phyloP scores from a whole-genome alignment of 2,329 filamentous ascomycete genomes.

The Xylariaceae sp. region DNA sequence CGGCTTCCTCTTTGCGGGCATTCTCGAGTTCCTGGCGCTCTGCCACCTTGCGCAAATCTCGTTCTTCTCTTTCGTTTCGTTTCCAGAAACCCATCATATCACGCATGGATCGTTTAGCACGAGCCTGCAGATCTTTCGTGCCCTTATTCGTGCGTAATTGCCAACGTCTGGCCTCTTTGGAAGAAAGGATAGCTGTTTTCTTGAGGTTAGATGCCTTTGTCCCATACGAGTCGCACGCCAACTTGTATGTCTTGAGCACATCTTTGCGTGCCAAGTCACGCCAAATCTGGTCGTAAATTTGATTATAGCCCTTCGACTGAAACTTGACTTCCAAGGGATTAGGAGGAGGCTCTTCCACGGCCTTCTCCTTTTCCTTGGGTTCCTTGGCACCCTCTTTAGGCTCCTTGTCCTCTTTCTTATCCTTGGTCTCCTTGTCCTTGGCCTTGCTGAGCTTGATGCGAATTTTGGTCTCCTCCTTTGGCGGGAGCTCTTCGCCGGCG shows the following conservation, averaged over 20 bases:
- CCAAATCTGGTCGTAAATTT: slow-evolving; percentile 97
- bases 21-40: slow-evolving; percentile 96
- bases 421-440: slow-evolving; percentile 37
- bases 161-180: slow-evolving; percentile 96
- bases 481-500: slow-evolving; percentile 66
- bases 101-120: slow-evolving; percentile 96
- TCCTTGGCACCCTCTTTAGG: slow-evolving; percentile 44
- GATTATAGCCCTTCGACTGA: slow-evolving; percentile 88
- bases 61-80: slow-evolving; percentile 94
- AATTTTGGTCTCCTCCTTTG: slow-evolving; percentile 54
- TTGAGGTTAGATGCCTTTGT: slow-evolving; percentile 93
- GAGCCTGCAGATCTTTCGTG: slow-evolving; percentile 92
- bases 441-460: slow-evolving; percentile 54
- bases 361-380: slow-evolving; percentile 38
- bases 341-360: slow-evolving; percentile 30
- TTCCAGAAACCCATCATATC: slow-evolving; percentile 99
- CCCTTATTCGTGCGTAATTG: slow-evolving; percentile 97
- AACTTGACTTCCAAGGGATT: slow-evolving; percentile 59
- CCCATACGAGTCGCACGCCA: slow-evolving; percentile 78
- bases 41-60: slow-evolving; percentile 86
- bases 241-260: slow-evolving; percentile 83
- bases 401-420: slow-evolving; percentile 40
- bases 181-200: slow-evolving; percentile 93
- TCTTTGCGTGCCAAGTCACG: slow-evolving; percentile 91
- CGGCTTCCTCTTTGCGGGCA: slow-evolving; percentile 92